phyloP scores from a whole-genome alignment of 2,329 filamentous ascomycete species.

The Onygenales sp. region DNA sequence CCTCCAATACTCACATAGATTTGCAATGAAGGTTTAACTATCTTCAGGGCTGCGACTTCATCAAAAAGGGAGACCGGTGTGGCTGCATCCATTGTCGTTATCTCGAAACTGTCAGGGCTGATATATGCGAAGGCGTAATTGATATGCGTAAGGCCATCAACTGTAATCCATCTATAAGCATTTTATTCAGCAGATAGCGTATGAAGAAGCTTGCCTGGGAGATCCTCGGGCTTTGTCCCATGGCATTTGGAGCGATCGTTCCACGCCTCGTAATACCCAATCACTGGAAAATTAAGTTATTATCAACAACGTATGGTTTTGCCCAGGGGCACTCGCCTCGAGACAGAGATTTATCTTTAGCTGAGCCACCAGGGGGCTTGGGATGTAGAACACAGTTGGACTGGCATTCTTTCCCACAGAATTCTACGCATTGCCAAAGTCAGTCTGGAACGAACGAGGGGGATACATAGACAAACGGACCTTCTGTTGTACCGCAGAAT shows the following conservation, averaged over 20 bases:
- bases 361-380: not conserved
- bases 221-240: not conserved
- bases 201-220: not conserved
- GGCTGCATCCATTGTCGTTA: conserved; percentile 18
- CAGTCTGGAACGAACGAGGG: not conserved
- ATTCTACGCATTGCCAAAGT: conserved; percentile 9
- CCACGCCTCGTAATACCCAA: conserved; percentile 30
- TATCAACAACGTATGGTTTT: not conserved
- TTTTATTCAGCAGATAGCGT: conserved; percentile 6
- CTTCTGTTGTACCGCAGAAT: conserved; percentile 20
- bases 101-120: conserved; percentile 23
- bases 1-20: conserved; percentile 21
- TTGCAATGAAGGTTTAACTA: conserved; percentile 17
- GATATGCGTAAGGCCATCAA: conserved; percentile 15
- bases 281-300: conserved; percentile 4
- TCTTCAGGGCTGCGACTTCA: conserved; percentile 25
- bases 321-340: not conserved
- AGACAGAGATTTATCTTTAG: not conserved
- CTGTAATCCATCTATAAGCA: conserved; percentile 6
- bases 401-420: conserved; percentile 12
- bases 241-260: conserved; percentile 12
- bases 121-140: conserved; percentile 36
- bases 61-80: conserved; percentile 12
- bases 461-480: not conserved
- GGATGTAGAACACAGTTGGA: conserved; percentile 6